Percentiles rank a stretch among this genome's conserved stretches.
phyloP scores from a whole-genome alignment of 2,329 filamentous ascomycete genomes.

The Pseudogymnoascus destructans region DNA sequence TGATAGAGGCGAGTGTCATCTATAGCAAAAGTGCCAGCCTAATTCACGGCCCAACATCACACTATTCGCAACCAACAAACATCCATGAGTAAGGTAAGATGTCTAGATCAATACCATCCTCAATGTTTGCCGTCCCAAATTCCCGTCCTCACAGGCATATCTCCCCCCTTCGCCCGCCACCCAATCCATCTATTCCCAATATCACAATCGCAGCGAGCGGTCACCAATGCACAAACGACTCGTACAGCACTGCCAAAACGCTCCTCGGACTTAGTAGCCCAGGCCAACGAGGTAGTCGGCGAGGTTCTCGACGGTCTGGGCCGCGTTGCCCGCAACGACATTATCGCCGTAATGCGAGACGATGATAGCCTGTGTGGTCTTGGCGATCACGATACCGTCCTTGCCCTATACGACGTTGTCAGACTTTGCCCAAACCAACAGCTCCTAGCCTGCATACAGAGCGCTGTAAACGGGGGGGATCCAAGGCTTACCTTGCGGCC shows the following conservation, averaged over 20 bases:
- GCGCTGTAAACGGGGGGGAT: not conserved
- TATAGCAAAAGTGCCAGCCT: not conserved
- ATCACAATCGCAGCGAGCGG: not conserved
- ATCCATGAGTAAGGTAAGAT: not conserved
- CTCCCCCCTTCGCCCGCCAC: not conserved
- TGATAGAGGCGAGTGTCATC: not conserved
- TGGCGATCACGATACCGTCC: slow-evolving; percentile 68
- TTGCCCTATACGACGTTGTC: slow-evolving; percentile 43
- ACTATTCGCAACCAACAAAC: not conserved
- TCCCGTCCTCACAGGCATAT: not conserved
- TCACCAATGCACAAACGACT: not conserved
- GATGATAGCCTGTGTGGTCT: slow-evolving; percentile 80
- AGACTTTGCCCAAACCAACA: not conserved
- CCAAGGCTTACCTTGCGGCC: slow-evolving; percentile 61
- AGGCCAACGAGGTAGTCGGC: slow-evolving; percentile 70
- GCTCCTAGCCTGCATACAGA: not conserved
- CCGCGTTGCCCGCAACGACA: slow-evolving; percentile 60
- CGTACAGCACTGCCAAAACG: not conserved
- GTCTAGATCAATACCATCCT: not conserved
- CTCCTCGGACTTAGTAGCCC: slow-evolving; percentile 44
- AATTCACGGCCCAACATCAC: not conserved
- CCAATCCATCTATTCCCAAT: not conserved
- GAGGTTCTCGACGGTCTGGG: slow-evolving; percentile 67
- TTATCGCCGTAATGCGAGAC: slow-evolving; percentile 73
- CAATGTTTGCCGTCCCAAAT: not conserved